phyloP scores from a whole-genome alignment of 345 rosid species.

The Gossypium raimondii region DNA sequence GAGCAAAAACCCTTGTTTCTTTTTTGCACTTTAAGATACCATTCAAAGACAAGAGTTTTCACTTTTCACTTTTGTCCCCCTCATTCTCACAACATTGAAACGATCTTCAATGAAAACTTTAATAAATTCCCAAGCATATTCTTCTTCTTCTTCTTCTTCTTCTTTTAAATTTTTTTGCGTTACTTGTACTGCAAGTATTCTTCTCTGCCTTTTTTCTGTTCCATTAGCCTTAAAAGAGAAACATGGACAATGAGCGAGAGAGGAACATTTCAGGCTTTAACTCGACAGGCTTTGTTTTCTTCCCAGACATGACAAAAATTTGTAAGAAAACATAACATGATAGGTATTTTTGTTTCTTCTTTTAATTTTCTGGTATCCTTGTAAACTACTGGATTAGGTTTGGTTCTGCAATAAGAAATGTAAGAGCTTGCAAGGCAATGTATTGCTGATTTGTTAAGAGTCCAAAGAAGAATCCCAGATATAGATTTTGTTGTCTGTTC shows the following conservation, averaged over 20 bases:
- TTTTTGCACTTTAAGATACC: slow-evolving; percentile 9
- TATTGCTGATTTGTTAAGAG: too few species aligned
- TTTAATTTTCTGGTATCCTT: too few species aligned
- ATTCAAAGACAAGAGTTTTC: background rate
- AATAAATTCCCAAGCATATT: background rate
- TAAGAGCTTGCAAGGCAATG: too few species aligned
- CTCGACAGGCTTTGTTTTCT: background rate
- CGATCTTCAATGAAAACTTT: background rate
- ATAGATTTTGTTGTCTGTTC: too few species aligned
- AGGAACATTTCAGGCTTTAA: background rate
- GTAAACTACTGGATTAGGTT: too few species aligned
- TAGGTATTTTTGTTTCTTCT: background rate
- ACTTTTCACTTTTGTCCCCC: slow-evolving; percentile 19
- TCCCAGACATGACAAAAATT: background rate
- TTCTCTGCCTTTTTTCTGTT: background rate
- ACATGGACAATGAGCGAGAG: background rate
- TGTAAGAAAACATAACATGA: background rate
- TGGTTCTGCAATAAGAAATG: too few species aligned
- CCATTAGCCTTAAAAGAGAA: background rate
- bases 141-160: too few species aligned
- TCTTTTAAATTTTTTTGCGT: background rate
- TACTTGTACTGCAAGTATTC: slow-evolving; percentile 13
- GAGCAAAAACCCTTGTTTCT: background rate
- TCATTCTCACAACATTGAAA: background rate
- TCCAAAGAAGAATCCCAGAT: too few species aligned